phyloP scores from a whole-genome alignment of 345 rosid species.

The Eucalyptus coolabah region DNA sequence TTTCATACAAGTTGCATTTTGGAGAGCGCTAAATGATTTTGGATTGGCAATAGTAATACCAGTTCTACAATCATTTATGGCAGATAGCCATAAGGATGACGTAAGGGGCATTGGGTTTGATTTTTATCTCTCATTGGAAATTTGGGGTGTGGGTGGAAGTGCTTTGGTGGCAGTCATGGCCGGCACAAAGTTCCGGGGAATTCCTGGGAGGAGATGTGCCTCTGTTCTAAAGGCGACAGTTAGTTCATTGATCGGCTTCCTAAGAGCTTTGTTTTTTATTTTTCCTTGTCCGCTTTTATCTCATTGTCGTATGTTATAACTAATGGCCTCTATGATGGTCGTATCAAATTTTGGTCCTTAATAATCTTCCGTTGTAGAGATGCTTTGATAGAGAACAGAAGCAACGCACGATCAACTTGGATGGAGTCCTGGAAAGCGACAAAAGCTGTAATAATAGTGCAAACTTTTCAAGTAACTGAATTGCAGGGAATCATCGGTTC shows the following conservation, averaged over 20 bases:
- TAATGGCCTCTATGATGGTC: background rate
- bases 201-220: conserved; percentile 92
- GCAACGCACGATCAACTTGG: conserved; percentile 39
- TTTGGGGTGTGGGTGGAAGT: conserved; percentile 86
- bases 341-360: background rate
- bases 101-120: conserved; percentile 79
- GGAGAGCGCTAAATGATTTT: conserved; percentile 93
- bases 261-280: background rate
- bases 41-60: conserved; percentile 95
- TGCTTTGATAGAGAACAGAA: conserved; percentile 29
- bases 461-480: conserved; percentile 78
- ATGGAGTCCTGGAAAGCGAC: conserved; percentile 54
- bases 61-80: conserved; percentile 81
- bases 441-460: conserved; percentile 57
- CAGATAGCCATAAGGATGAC: conserved; percentile 76
- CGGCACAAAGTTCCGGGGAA: conserved; percentile 47
- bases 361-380: conserved; percentile 15
- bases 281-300: background rate
- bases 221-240: conserved; percentile 58
- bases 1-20: conserved; percentile 64
- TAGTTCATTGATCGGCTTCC: conserved; percentile 64
- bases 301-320: background rate
- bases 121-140: conserved; percentile 64
- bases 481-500: conserved; percentile 82
- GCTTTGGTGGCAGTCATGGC: conserved; percentile 86